These are phyloP conservation scores for Incumbomyces lentus DNA, from an alignment of 2,329 filamentous ascomycete species.

Conservation along the genomic window DNA sequence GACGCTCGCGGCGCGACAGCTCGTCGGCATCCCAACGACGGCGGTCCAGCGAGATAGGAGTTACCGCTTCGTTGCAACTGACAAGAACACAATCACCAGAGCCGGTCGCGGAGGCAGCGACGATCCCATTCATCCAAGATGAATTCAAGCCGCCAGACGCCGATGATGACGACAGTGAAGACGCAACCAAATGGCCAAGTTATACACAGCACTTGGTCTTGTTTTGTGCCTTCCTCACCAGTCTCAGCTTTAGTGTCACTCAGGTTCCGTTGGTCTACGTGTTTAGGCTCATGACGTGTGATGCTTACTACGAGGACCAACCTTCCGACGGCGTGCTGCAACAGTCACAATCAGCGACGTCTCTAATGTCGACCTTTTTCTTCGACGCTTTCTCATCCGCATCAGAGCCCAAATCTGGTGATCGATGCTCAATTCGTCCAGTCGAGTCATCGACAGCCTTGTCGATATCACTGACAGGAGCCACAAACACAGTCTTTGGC, in stretches of 20 bases:
- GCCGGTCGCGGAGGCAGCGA: constrained; percentile 8
- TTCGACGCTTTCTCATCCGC: neutral
- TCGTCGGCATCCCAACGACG: no score
- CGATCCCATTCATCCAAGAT: constrained; percentile 10
- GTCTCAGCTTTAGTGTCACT: constrained; percentile 40
- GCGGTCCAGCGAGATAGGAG: neutral
- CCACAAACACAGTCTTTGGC: constrained; percentile 58
- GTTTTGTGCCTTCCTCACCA: constrained; percentile 51
- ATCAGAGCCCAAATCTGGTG: constrained; percentile 27
- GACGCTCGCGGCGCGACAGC: no score
- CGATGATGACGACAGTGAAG: neutral
- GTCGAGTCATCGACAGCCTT: constrained; percentile 56
- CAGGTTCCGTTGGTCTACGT: constrained; percentile 45
- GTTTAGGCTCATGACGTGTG: constrained; percentile 62
- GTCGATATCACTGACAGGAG: constrained; percentile 54
- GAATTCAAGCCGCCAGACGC: constrained; percentile 3
- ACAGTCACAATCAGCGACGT: no score
- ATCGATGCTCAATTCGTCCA: constrained; percentile 50
- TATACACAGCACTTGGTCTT: constrained; percentile 26
- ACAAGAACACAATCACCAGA: constrained; percentile 16
- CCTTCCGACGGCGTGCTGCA: constrained; percentile 22
- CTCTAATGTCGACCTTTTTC: no score
- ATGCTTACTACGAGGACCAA: constrained; percentile 55
- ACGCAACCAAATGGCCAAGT: constrained; percentile 9
- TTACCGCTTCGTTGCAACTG: constrained; percentile 11